Evolutionary conservation across 1,284 basidiomycete species (phyloP), one percentile per base, ranked within the genome.

Genomic region (Golubevia pallescens): DNA sequence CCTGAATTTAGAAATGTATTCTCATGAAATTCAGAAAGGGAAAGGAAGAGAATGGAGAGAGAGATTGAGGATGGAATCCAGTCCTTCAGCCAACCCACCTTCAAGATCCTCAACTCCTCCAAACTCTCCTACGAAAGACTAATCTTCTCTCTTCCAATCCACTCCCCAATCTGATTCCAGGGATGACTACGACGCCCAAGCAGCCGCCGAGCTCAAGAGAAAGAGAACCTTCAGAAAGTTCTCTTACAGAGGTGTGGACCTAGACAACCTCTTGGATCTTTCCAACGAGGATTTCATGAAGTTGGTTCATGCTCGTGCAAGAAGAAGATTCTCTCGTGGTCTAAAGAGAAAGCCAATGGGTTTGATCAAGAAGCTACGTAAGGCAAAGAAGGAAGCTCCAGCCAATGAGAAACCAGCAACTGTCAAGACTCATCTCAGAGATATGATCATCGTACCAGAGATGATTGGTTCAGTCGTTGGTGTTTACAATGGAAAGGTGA

Each of bases 391-490:
- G 89, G 95, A 98, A 88, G 94, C 95, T 56, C 93, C 90, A 69
- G 93, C 96, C 83, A 97, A 97, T 89, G 94, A 98, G 89, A 99
- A 99, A 90, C 97, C 97, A 72, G 90, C 93, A 64, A 93, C 95
- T 79, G 95, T 99, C 87, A 99, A 98, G 91, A 99, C 97, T 65
- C 97, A 99, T 89, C 90, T 99, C 80, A 94, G 96, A 86, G 92
- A 99, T 89, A 99, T 99, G 96, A 95, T 98, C 87, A 92, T 99
- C 87, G 96, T 99, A 72, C 97, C 96, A 66, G 96, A 99, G 90
- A 99, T 99, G 97, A 97, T 99, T 87, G 96, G 96, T 75, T 93
- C 91, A 58, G 74, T 82, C 63, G 71, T 77, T 63, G 80, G 81
- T 59, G 71, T 85, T 64, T 99, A 99, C 92, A 96, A 95, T 87